These are phyloP conservation scores for Venturia pyrina DNA, from an alignment of 2,329 filamentous ascomycete genomes.

Conservation along the genomic window DNA sequence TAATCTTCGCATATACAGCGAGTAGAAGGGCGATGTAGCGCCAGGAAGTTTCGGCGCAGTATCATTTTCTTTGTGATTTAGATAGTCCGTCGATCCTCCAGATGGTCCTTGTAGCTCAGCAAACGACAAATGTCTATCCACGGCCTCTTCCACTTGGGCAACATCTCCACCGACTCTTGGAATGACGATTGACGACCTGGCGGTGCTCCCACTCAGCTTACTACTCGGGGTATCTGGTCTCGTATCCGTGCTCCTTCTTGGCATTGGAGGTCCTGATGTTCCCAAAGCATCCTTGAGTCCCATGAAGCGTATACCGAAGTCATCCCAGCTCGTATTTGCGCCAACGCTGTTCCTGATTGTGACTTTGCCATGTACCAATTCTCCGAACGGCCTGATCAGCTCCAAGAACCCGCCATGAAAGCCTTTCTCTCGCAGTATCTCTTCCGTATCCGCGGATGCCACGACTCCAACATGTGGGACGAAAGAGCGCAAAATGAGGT, in stretches of 20 bases:
- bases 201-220: conserved; percentile 17
- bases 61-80: conserved; percentile 28
- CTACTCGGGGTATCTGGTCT: conserved; percentile 20
- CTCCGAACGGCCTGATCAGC: conserved; percentile 81
- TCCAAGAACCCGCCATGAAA: conserved; percentile 74
- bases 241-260: conserved; percentile 29
- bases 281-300: conserved; percentile 50
- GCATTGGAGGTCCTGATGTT: conserved; percentile 21
- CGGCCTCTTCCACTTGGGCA: conserved; percentile 65
- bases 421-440: conserved; percentile 72
- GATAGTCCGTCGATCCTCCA: conserved; percentile 24
- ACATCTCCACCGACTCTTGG: conserved; percentile 43
- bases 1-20: conserved; percentile 71
- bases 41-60: background rate
- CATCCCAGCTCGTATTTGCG: conserved; percentile 70
- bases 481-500: conserved; percentile 71
- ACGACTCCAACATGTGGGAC: conserved; percentile 82
- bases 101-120: conserved; percentile 44
- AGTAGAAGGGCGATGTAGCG: conserved; percentile 56
- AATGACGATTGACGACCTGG: conserved; percentile 19
- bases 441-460: conserved; percentile 77
- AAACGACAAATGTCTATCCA: conserved; percentile 68
- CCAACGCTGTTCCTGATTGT: conserved; percentile 85
- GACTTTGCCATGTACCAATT: conserved; percentile 77
- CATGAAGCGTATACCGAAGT: conserved; percentile 82